A percentile compares a stretch with the other conserved stretches of the same genome.
These are phyloP conservation scores for Pseudogymnoascus sp. DNA, from an alignment of 2,329 filamentous ascomycete species.

Conservation along the genomic window DNA sequence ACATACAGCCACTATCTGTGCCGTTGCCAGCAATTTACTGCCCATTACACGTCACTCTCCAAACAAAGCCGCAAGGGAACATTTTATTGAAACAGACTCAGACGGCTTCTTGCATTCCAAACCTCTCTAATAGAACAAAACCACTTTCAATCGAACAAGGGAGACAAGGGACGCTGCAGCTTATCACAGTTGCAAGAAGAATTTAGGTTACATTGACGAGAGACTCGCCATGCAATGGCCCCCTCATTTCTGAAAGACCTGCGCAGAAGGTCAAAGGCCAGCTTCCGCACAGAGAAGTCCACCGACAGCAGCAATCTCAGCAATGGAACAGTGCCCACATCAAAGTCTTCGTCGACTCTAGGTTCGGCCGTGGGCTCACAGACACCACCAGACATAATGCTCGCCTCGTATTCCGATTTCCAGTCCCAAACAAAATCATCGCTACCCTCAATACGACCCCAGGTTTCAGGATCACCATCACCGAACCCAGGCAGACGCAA, in stretches of 20 bases:
- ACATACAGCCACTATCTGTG: not conserved
- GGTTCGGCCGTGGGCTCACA: constrained; percentile 56
- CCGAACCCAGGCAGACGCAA: constrained; percentile 40
- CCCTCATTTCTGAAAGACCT: constrained; percentile 67
- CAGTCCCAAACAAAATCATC: constrained; percentile 44
- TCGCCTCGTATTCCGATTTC: constrained; percentile 57
- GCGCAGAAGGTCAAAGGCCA: constrained; percentile 67
- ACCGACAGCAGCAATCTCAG: constrained; percentile 52
- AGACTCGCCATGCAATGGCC: constrained; percentile 36
- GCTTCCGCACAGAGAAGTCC: constrained; percentile 58
- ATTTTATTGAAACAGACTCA: not conserved
- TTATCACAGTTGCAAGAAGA: not conserved
- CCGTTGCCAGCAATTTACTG: not conserved
- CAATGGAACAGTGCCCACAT: constrained; percentile 54
- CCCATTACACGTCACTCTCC: not conserved
- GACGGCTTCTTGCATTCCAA: not conserved
- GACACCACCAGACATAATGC: constrained; percentile 67
- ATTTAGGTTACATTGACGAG: constrained; percentile 1
- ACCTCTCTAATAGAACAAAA: not conserved
- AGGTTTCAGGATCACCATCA: constrained; percentile 32
- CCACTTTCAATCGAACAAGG: not conserved
- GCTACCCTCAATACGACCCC: constrained; percentile 25
- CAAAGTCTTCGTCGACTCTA: constrained; percentile 53
- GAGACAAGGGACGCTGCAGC: not conserved
- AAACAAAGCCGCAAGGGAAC: not conserved